These are phyloP conservation scores for Talaromyces atroroseus DNA, from an alignment of 2,329 filamentous ascomycete species.

Conservation along the genomic window DNA sequence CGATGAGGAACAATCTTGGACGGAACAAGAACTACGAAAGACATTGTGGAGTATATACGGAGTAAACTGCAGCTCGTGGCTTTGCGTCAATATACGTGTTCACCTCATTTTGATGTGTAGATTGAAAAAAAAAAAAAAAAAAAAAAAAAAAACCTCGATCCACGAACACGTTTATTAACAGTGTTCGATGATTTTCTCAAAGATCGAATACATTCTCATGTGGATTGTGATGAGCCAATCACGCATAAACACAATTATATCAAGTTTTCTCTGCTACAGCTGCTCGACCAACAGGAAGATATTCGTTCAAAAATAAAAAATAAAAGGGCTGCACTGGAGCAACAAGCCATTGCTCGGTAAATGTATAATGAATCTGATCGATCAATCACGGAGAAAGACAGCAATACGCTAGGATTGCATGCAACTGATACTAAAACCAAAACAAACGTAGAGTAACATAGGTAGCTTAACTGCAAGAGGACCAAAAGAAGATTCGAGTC, in stretches of 20 bases:
- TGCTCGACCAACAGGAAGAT: not conserved
- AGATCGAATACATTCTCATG: not conserved
- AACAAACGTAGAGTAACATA: not conserved
- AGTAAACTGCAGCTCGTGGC: no score
- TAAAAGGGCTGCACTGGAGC: not conserved
- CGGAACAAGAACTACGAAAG: no score
- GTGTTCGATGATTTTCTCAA: not conserved
- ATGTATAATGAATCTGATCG: not conserved
- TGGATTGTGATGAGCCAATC: not conserved
- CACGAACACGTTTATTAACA: not conserved
- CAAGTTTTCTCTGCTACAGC: not conserved
- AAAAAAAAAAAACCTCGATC: not conserved
- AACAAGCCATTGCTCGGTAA: not conserved
- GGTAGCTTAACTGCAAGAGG: not conserved
- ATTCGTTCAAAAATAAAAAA: not conserved
- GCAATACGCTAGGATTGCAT: constrained; percentile 1
- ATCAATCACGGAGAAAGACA: not conserved
- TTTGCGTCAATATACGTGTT: no score
- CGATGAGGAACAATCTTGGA: not conserved
- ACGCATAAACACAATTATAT: not conserved
- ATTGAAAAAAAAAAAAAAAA: no score
- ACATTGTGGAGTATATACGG: not conserved
- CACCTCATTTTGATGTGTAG: not conserved
- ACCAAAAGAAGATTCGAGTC: not conserved
- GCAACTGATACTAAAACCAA: not conserved